Evolutionary conservation across 208 protist species (phyloP), one percentile per base, ranked within the genome.

Genomic region (Wallacemonas collosoma): DNA sequence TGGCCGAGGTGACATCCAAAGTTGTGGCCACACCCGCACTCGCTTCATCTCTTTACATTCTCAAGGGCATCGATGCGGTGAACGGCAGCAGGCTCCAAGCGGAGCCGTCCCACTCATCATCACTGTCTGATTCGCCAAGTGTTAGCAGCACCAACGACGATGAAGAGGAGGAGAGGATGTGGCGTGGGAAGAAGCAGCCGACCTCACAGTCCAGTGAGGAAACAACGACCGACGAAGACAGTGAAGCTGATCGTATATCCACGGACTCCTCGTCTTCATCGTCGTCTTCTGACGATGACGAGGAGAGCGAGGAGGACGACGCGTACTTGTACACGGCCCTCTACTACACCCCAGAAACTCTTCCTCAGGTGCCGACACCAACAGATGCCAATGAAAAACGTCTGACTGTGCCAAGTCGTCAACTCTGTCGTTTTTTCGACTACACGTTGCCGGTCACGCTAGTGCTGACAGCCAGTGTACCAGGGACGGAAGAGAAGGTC

Each of bases 361-460:
- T 51, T 12, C 43, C 60, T 26, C 40, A 62, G 51, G 26, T n/a
- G 45, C 45, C 45, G 14, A 36, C 17, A 8, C 9, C 14, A 17
- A 26, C 53, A 17, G 53, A 15, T 17, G 14, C 15, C 53, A 6
- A 6, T 5, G 53, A 15, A 15, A 17, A 57, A 17, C 15, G 11
- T 17, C 53, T 17, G 17, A 8, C 53, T 35, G 17, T 17, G 14
- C 14, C 9, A 8, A 15, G 5, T 8, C 57, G 38, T 9, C 62
- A 11, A 12, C 50, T 55, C 45, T 58, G 39, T 26, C 81, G 81
- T 26, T 81, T 68, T 71, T 81, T 86, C 50, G 74, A 80, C 40
- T 86, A 86, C 75, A 45, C 64, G 35, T 72, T 77, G 36, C 81
- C 81, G n/a, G 54, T 86, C 38, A 83, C 81, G 12, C 54, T 86